A percentile compares a stretch with the other conserved stretches of the same genome.
Evolutionary conservation across 768 basidiomycete species (phyloP).

Genomic region (Ramaria sp.): DNA sequence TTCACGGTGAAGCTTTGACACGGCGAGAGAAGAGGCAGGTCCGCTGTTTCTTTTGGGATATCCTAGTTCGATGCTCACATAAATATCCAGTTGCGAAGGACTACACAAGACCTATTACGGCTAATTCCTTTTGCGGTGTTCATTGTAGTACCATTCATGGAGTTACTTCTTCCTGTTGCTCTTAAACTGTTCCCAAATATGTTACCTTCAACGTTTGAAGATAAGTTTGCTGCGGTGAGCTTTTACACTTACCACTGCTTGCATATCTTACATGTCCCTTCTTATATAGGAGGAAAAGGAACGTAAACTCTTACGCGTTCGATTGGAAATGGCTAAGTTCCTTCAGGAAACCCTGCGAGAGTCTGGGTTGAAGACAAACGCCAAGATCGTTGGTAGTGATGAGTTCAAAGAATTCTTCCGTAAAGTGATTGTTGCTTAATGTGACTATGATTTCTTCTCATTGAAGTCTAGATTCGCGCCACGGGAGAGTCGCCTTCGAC

Average conservation of each 20-base stretch:
- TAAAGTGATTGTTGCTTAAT: conserved; percentile 43
- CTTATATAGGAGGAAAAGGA: conserved; percentile 94
- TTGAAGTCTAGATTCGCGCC: conserved; percentile 58
- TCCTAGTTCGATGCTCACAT: background rate
- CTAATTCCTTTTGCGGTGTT: conserved; percentile 95
- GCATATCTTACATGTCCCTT: background rate
- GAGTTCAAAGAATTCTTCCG: conserved; percentile 99
- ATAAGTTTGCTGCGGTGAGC: conserved; percentile 85
- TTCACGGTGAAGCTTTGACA: conserved; percentile 86
- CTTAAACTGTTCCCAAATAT: conserved; percentile 97
- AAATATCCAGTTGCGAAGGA: conserved; percentile 66
- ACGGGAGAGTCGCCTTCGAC: conserved; percentile 91
- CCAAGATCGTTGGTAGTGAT: conserved; percentile 87
- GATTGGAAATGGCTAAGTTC: conserved; percentile 99
- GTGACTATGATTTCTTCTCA: background rate
- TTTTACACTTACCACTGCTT: conserved; percentile 5
- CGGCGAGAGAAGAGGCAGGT: conserved; percentile 92
- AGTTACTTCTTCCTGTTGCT: conserved; percentile 88
- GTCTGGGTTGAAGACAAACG: conserved; percentile 83
- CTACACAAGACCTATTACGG: conserved; percentile 85
- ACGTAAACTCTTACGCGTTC: conserved; percentile 86
- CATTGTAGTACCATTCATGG: conserved; percentile 97
- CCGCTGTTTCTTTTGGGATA: conserved; percentile 16
- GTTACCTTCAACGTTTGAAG: conserved; percentile 97
- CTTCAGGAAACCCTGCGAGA: conserved; percentile 95